phyloP scores from a whole-genome alignment of 371 early-diverging fungal genomes.

The Syncephalastrum monosporum region DNA sequence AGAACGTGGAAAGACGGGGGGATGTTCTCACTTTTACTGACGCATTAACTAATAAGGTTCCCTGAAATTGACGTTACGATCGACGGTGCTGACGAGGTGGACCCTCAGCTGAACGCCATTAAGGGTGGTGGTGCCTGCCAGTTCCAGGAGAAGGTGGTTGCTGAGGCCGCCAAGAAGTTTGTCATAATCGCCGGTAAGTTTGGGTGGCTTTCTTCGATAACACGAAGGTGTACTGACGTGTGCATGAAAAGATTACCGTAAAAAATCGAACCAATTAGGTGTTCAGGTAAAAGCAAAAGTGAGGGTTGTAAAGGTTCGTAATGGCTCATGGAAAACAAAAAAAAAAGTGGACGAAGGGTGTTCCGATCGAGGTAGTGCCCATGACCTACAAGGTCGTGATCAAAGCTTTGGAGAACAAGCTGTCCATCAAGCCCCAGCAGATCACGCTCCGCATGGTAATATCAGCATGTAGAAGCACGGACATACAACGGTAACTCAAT shows the following conservation, averaged over 20 bases:
- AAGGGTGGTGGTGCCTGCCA: slow-evolving; percentile 96
- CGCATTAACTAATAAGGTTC: slow-evolving; percentile 25
- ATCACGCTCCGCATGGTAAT: slow-evolving; percentile 72
- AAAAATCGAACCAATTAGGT: slow-evolving; percentile 77
- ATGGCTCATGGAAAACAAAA: not conserved
- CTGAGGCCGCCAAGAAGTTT: slow-evolving; percentile 77
- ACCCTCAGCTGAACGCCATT: slow-evolving; percentile 77
- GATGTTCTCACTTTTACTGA: not conserved
- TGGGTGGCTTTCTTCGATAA: no score
- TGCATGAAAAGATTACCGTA: slow-evolving; percentile 64
- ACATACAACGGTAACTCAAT: not conserved
- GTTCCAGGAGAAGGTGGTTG: slow-evolving; percentile 91
- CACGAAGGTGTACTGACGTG: not conserved
- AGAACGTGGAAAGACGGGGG: not conserved
- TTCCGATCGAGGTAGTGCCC: slow-evolving; percentile 90
- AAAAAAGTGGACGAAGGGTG: slow-evolving; percentile 74
- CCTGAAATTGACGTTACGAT: slow-evolving; percentile 82
- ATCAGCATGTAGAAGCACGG: slow-evolving; percentile 23
- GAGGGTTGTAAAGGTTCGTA: not conserved
- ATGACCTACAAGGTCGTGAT: slow-evolving; percentile 47
- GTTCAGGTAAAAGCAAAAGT: slow-evolving; percentile 48
- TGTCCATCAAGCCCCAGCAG: slow-evolving; percentile 33
- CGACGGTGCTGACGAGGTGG: slow-evolving; percentile 95
- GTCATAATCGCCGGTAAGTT: slow-evolving; percentile 76
- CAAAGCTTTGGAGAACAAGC: slow-evolving; percentile 12